Base-by-base conservation (phyloP, 2,329 filamentous ascomycete genomes). In the Ceratocystiopsis brevicomis region DNA sequence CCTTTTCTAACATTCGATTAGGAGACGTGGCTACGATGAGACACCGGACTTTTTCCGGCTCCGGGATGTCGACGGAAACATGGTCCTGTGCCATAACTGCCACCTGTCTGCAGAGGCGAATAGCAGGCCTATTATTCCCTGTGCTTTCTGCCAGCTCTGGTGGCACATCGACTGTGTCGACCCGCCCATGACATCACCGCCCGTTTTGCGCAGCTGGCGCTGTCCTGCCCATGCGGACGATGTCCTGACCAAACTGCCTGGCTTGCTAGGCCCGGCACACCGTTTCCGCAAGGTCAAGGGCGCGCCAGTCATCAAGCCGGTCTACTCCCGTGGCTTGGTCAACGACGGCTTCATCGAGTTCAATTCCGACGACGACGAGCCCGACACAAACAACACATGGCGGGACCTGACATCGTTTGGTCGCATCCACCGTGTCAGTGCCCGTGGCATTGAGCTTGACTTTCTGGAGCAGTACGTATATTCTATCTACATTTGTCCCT, bases 141-240 rank as follows among this genome's bases (percentile, higher is more conserved):
- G 88, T 64, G 86, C 86, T 59, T 74, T 71, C 53, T 98, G 88
- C 60, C 68, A 73, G 13, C 69, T 84, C 33, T 71, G 78, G 55
- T 98, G 87, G 81, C 90, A 98, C 62, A 67, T 94, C 42, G 88
- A 96, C 59, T 98, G 90, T 60, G 65, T 93, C 15, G 78, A 92
- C 55, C 83, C 85, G 25, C 87, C 88, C 33, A 63, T 87, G 54
- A 76, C 86, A 33, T 76, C 81, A 44, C 81, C 85, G 36, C 87
- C 87, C 12, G 70, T 76, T 41, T 67, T 79, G 42, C 76, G 78
- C 53, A 80, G 77, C 44, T 98, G 86, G 84, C 80, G 77, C 59
- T 98, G 90, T 56, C 88, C 88, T 41, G 76, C 81, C 49, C 90
- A 98, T 57, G 68, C 81, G 37, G 83, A 90, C 43, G 78, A 88